Conservation (phyloP, 179 eudicot genomes). For the Pouteria campechiana region DNA sequence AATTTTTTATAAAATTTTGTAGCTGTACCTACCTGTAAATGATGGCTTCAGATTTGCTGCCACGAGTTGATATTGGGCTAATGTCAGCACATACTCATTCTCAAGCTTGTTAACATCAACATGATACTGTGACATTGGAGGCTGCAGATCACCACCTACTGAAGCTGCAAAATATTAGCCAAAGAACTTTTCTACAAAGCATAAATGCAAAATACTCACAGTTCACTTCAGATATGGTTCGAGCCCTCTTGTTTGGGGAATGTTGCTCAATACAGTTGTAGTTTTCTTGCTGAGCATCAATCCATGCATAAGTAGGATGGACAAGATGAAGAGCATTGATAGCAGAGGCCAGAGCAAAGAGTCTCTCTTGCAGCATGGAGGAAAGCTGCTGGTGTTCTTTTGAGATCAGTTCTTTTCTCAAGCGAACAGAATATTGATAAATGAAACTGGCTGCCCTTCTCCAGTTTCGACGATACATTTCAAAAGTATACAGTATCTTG, state of each 20-base stretch:
- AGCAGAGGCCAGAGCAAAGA: constrained; percentile 82
- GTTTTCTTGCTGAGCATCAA: constrained; percentile 42
- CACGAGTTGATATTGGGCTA: constrained; percentile 74
- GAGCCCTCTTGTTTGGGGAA: constrained; percentile 76
- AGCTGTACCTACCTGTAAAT: constrained; percentile 32
- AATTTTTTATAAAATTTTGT: background rate
- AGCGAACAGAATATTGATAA: constrained; percentile 53
- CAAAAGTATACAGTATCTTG: constrained; percentile 81
- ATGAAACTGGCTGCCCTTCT: constrained; percentile 83
- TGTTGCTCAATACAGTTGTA: constrained; percentile 26
- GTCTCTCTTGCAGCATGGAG: constrained; percentile 73
- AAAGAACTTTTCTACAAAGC: background rate
- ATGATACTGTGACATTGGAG: constrained; percentile 33
- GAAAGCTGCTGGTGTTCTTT: constrained; percentile 46
- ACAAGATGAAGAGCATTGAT: constrained; percentile 92
- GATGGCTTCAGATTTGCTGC: constrained; percentile 61
- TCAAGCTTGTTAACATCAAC: constrained; percentile 74
- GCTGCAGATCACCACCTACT: constrained; percentile 21
- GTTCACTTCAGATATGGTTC: constrained; percentile 36
- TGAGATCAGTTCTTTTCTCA: constrained; percentile 44
- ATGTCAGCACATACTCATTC: constrained; percentile 75
- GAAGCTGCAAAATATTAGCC: constrained; percentile 23
- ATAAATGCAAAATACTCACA: constrained; percentile 20
- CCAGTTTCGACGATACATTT: constrained; percentile 96
- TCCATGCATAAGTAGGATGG: constrained; percentile 90